phyloP scores from a whole-genome alignment of 441 rosid species.

The Erysimum cheiri region DNA sequence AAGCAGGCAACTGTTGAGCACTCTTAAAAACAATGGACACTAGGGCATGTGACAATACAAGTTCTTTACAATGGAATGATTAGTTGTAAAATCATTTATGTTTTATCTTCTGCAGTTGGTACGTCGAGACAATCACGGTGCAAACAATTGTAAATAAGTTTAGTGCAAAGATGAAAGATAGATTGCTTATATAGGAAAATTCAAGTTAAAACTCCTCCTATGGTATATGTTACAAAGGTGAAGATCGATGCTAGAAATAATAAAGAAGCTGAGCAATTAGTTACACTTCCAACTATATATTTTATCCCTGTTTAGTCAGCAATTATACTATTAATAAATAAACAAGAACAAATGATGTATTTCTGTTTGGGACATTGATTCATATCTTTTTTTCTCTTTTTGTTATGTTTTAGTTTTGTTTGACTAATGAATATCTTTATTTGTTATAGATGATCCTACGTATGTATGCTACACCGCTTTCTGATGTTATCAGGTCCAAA shows the following conservation, averaged over 20 bases:
- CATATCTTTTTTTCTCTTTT: neutral
- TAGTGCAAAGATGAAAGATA: conserved; percentile 48
- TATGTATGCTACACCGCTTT: conserved; percentile 37
- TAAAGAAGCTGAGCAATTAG: conserved; percentile 26
- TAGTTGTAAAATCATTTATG: neutral
- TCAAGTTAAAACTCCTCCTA: conserved; percentile 39
- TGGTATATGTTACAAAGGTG: no score
- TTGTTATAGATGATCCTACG: conserved; percentile 45
- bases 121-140: conserved; percentile 53
- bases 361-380: no score
- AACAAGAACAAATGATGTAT: no score
- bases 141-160: conserved; percentile 63
- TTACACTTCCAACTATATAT: conserved; percentile 51
- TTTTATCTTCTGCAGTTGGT: conserved; percentile 23
- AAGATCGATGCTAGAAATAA: no score
- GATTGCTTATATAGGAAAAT: neutral
- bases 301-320: no score
- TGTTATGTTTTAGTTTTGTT: neutral
- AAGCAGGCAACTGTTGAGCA: neutral
- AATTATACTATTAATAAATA: neutral
- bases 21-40: neutral
- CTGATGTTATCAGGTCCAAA: conserved; percentile 52
- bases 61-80: neutral
- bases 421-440: conserved; percentile 1
- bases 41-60: neutral